Conservation (phyloP, 495 filamentous ascomycete species). For the Trichoderma erinaceum region DNA sequence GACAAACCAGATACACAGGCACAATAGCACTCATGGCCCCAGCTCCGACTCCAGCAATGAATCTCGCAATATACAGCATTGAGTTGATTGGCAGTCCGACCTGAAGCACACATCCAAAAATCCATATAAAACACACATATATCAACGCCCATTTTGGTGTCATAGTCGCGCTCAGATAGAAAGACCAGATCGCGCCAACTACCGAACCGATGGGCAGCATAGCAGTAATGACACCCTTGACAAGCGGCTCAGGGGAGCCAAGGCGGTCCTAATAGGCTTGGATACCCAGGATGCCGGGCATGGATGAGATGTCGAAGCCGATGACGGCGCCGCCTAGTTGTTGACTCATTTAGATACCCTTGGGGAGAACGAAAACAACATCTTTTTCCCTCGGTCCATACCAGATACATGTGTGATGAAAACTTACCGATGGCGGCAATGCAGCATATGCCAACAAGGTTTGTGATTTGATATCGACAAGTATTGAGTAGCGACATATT, state of each 20-base stretch:
- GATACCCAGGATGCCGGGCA: constrained; percentile 61
- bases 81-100: not conserved
- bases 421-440: constrained; percentile 58
- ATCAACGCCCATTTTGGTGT: constrained; percentile 67
- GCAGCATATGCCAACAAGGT: constrained; percentile 55
- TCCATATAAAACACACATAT: constrained; percentile 64
- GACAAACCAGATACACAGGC: not conserved
- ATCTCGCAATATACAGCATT: not conserved
- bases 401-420: not conserved
- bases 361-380: not conserved
- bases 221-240: constrained; percentile 56
- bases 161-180: constrained; percentile 56
- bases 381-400: not conserved
- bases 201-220: constrained; percentile 69
- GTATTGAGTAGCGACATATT: not conserved
- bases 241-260: constrained; percentile 46
- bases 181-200: constrained; percentile 57
- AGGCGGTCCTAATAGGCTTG: constrained; percentile 58
- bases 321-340: constrained; percentile 56
- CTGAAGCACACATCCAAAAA: constrained; percentile 25
- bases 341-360: not conserved
- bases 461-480: constrained; percentile 41
- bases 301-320: constrained; percentile 66
- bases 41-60: not conserved
- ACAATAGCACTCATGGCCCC: not conserved